Percentiles rank a stretch among this genome's conserved stretches.
Conservation (phyloP, 208 protist species). For the Strigomonas oncopelti region DNA sequence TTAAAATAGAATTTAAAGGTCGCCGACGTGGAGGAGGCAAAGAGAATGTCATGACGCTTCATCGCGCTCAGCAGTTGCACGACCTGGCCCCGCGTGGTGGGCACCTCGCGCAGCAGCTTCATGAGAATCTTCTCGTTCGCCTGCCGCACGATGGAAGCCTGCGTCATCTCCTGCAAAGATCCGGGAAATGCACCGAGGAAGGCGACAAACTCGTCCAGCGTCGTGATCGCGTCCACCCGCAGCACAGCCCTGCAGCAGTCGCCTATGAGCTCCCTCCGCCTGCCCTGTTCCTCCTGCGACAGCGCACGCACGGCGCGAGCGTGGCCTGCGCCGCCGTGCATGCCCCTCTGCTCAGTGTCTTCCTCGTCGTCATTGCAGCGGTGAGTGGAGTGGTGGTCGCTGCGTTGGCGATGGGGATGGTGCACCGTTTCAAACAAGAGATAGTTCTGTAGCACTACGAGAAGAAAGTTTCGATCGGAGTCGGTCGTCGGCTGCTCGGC, state of each 20-base stretch:
- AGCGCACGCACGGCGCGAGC: background rate
- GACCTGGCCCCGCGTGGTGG: slow-evolving; percentile 19
- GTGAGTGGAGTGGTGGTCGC: too few relatives aligned
- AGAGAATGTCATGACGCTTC: slow-evolving; percentile 37
- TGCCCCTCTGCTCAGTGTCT: background rate
- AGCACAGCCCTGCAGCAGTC: slow-evolving; percentile 59
- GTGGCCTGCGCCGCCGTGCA: too few relatives aligned
- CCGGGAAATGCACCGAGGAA: slow-evolving; percentile 61
- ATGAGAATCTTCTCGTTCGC: slow-evolving; percentile 41
- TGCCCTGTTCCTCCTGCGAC: slow-evolving; percentile 9
- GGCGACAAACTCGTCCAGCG: slow-evolving; percentile 36
- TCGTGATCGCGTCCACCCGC: slow-evolving; percentile 48
- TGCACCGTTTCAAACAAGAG: slow-evolving; percentile 11
- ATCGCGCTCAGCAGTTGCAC: slow-evolving; percentile 34
- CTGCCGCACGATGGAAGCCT: slow-evolving; percentile 32
- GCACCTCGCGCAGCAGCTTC: slow-evolving; percentile 17
- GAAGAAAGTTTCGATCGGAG: slow-evolving; percentile 66
- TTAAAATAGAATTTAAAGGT: slow-evolving; percentile 29
- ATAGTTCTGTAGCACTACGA: slow-evolving; percentile 72
- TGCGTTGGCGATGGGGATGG: too few relatives aligned
- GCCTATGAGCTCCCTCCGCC: slow-evolving; percentile 27
- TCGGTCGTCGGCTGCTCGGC: slow-evolving; percentile 30
- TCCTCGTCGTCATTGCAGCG: background rate
- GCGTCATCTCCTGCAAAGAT: slow-evolving; percentile 39
- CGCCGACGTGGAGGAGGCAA: slow-evolving; percentile 13